Base-by-base conservation (phyloP, 352 stramenopile species). In the Phytophthora idaei region DNA sequence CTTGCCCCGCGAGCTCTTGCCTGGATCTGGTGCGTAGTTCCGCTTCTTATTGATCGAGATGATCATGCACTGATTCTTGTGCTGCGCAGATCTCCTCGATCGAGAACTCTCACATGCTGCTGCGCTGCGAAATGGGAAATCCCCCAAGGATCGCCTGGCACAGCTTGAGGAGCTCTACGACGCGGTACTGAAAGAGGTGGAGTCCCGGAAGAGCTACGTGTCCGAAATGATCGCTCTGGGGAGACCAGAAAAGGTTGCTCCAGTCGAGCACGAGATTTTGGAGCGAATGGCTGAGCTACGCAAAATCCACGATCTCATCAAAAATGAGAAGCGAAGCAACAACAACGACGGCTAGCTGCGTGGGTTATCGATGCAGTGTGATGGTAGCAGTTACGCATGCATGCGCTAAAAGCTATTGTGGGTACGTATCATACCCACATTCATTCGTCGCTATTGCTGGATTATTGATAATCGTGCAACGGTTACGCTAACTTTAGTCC, bases 101-200 rank as follows among this genome's bases (percentile, higher is more conserved):
- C 74, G 77, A 31, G 86, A 94, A 45, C 72, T 92, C 11, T 77
- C 74, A 0, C 86, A 94, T 42, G 59, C 73, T 29, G 81, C 87
- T 46, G 65, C 61, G 6, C 41, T 83, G 12, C 77, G 80, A 14
- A 72, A 72, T 9, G 81, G 74, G 1, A 79, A 76, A 14, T 37
- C 34, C 10, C 14, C 59, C 0, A 90, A 89, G 34, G 62, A 70
- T 21, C 69, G 74, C 2, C 21, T 90, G 29, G 60, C 80, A 14
- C 73, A 94, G 36, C 78, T 94, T 10, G 68, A 91, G 21, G 80
- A 87, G 9, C 46, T 94, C 3, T 90, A 91, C 64, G 76, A 87
- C 25, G 64, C 70, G 9, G 83, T 93, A 3, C 47, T 89, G 8
- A 61, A 67, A 5, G 86, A 94, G 46, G 64, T 94, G 11, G 86